phyloP scores from a whole-genome alignment of 73 alveolate species.

The Paramecium octaurelia region DNA sequence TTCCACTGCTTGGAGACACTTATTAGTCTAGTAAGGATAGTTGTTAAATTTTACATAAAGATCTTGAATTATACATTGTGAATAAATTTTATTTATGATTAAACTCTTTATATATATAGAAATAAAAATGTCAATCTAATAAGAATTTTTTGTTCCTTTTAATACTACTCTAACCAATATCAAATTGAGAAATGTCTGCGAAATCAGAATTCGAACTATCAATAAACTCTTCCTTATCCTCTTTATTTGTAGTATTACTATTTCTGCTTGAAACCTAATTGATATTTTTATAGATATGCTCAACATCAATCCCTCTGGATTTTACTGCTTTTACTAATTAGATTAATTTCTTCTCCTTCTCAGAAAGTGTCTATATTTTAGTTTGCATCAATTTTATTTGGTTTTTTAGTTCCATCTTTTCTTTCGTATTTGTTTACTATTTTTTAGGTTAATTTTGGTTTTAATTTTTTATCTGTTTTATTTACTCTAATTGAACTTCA shows the following conservation, averaged over 20 bases:
- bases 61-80: conserved; percentile 15
- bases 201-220: background rate
- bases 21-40: background rate
- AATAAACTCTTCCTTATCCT: background rate
- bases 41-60: background rate
- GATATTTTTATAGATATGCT: background rate
- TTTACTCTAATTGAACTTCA: background rate
- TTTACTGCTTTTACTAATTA: conserved; percentile 29
- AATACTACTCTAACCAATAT: background rate
- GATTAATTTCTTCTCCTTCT: conserved; percentile 13
- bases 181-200: background rate
- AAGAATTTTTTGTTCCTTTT: background rate
- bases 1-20: conserved; percentile 47
- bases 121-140: background rate
- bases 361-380: background rate
- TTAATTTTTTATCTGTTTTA: background rate
- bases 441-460: background rate
- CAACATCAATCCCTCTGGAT: conserved; percentile 16
- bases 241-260: background rate
- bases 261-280: background rate
- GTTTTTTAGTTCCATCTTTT: background rate
- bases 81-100: conserved; percentile 2
- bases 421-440: background rate
- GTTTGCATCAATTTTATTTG: background rate
- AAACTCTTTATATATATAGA: background rate